Conservation (phyloP, 1,139 yeast species). For the Hyphopichia pseudoburtonii region DNA sequence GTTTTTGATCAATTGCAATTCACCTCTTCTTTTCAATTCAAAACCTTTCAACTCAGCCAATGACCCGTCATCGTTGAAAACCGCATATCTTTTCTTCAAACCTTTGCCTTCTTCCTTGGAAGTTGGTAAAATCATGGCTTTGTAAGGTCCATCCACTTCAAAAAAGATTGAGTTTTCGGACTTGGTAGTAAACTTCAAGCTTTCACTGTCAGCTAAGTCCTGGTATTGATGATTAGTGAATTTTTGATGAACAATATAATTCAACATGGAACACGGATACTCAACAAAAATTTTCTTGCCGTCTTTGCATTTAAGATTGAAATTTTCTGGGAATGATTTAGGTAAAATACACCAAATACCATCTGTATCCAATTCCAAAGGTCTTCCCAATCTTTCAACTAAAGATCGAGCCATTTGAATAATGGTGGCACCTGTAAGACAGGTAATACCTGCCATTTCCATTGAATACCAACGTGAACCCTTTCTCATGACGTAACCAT, state of each 20-base stretch:
- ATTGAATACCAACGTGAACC: slow-evolving; percentile 99
- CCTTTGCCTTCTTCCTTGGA: slow-evolving; percentile 98
- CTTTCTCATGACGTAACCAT: slow-evolving; percentile 98
- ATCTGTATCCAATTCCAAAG: slow-evolving; percentile 95
- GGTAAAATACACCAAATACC: slow-evolving; percentile 99
- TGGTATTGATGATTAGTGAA: slow-evolving; percentile 97
- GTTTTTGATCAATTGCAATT: slow-evolving; percentile 85
- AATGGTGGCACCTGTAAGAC: slow-evolving; percentile 96
- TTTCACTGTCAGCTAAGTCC: slow-evolving; percentile 69
- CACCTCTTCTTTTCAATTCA: slow-evolving; percentile 96
- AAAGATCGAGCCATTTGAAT: slow-evolving; percentile 94
- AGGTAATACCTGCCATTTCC: slow-evolving; percentile 99
- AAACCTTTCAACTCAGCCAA: slow-evolving; percentile 96
- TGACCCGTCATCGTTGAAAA: slow-evolving; percentile 90
- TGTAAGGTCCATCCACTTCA: slow-evolving; percentile 98
- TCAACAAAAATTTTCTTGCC: slow-evolving; percentile 80
- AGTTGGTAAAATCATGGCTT: slow-evolving; percentile 95
- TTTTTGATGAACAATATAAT: slow-evolving; percentile 84
- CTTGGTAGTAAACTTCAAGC: slow-evolving; percentile 67
- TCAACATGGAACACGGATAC: slow-evolving; percentile 96
- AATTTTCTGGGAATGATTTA: slow-evolving; percentile 88
- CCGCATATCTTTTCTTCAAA: slow-evolving; percentile 94
- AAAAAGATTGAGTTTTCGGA: slow-evolving; percentile 95
- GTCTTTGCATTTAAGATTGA: slow-evolving; percentile 63
- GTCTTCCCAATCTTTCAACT: slow-evolving; percentile 95